phyloP scores from a whole-genome alignment of 345 rosid species.

The Pugionium cornutum region DNA sequence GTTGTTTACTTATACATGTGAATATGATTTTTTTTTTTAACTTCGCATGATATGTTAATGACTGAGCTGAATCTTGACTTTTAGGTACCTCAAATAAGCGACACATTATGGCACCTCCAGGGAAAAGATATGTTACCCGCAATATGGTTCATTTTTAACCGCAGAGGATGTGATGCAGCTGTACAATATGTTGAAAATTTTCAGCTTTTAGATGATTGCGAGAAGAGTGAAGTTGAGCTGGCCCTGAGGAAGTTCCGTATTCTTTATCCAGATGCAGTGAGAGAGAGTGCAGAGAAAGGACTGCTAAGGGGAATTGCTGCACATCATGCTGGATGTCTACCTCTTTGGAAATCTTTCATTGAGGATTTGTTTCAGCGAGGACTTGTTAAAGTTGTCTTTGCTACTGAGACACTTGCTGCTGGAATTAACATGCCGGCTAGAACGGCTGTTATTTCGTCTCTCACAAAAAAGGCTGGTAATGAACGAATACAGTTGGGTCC shows the following conservation, averaged over 20 bases:
- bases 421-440: slow-evolving; percentile 99
- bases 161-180: slow-evolving; percentile 96
- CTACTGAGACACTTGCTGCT: slow-evolving; percentile 97
- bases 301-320: slow-evolving; percentile 84
- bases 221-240: slow-evolving; percentile 81
- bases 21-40: slow-evolving; percentile 2
- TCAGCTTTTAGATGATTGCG: slow-evolving; percentile 78
- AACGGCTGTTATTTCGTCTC: slow-evolving; percentile 85
- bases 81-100: slow-evolving; percentile 86
- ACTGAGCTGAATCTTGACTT: slow-evolving; percentile 29
- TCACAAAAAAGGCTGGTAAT: slow-evolving; percentile 65
- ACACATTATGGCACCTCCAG: slow-evolving; percentile 73
- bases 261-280: slow-evolving; percentile 91
- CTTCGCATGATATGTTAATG: slow-evolving; percentile 8
- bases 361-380: slow-evolving; percentile 94
- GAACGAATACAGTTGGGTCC: slow-evolving; percentile 78
- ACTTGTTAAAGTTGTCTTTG: slow-evolving; percentile 88
- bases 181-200: slow-evolving; percentile 80
- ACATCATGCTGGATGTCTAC: slow-evolving; percentile 98
- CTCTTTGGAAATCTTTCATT: slow-evolving; percentile 89
- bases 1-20: background rate
- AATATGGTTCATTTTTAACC: slow-evolving; percentile 90
- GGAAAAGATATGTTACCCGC: slow-evolving; percentile 87
- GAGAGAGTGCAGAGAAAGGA: slow-evolving; percentile 85
- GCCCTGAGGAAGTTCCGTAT: slow-evolving; percentile 76